Percentiles rank a stretch among this genome's conserved stretches.
Conservation (phyloP, 352 stramenopile genomes). For the Hyphochytrium catenoides region DNA sequence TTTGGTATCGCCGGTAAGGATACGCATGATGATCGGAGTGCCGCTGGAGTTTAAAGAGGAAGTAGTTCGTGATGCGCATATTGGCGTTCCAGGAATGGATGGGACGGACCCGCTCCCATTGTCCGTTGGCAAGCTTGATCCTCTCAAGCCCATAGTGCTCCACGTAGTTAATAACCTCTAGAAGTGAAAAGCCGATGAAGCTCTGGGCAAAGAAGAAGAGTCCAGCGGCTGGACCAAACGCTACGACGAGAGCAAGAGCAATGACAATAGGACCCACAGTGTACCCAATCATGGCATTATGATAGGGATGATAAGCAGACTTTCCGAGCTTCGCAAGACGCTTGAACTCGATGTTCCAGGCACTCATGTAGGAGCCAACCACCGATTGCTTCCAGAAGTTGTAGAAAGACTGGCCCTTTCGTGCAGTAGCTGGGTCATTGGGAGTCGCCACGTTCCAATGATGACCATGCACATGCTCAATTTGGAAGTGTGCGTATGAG, state of each 20-base stretch:
- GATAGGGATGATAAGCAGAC: no score
- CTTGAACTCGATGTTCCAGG: conserved; percentile 6
- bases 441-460: conserved; percentile 9
- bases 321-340: background rate
- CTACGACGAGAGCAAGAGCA: conserved; percentile 2
- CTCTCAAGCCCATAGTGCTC: conserved; percentile 9
- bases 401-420: conserved; percentile 6
- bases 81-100: conserved; percentile 10
- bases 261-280: conserved; percentile 7
- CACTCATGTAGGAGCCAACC: conserved; percentile 3
- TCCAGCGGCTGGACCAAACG: conserved; percentile 5
- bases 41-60: conserved; percentile 10
- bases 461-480: conserved; percentile 8
- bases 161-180: conserved; percentile 10
- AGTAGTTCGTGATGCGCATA: conserved; percentile 8
- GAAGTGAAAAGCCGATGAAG: conserved; percentile 1
- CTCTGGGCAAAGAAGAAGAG: conserved; percentile 9
- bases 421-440: conserved; percentile 9
- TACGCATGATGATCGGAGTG: conserved; percentile 11
- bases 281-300: no score
- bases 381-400: conserved; percentile 7
- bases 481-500: conserved; percentile 8
- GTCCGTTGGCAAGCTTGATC: conserved; percentile 7
- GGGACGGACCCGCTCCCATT: conserved; percentile 8
- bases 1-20: conserved; percentile 6